phyloP scores from a whole-genome alignment of 495 filamentous ascomycete genomes.

The Cladorrhinum samala region DNA sequence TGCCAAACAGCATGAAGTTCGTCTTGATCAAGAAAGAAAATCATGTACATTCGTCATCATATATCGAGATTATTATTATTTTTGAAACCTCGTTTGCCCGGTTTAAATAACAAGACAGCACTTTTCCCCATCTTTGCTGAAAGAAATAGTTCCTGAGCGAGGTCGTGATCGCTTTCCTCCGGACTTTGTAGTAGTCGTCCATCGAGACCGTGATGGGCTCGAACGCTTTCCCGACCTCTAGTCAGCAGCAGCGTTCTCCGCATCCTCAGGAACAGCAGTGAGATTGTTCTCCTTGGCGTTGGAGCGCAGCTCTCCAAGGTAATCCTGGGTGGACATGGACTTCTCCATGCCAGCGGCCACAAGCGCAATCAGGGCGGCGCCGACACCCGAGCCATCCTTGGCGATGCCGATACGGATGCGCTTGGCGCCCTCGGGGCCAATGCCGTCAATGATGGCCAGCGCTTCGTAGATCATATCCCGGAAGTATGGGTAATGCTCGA shows the following conservation, averaged over 20 bases:
- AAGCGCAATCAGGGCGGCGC: constrained; percentile 83
- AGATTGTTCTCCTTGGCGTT: constrained; percentile 16
- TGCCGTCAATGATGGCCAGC: constrained; percentile 59
- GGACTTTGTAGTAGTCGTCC: background rate
- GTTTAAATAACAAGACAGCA: constrained; percentile 18
- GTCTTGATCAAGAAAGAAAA: background rate
- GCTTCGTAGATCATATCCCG: constrained; percentile 70
- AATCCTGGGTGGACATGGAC: constrained; percentile 16
- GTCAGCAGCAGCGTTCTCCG: constrained; percentile 20
- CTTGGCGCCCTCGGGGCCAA: constrained; percentile 67
- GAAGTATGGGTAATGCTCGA: constrained; percentile 90
- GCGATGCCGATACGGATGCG: constrained; percentile 86
- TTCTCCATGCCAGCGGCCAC: constrained; percentile 53
- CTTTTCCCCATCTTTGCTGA: background rate
- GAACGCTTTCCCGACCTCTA: constrained; percentile 13
- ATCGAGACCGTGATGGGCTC: background rate
- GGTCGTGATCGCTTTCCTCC: background rate
- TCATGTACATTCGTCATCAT: background rate
- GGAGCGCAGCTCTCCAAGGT: constrained; percentile 18
- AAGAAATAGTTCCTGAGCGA: background rate
- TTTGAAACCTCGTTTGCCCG: background rate
- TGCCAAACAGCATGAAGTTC: too few relatives aligned
- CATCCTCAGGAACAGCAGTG: constrained; percentile 16
- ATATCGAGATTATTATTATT: background rate
- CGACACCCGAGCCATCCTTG: constrained; percentile 89